Evolutionary conservation across 306 rosid species (phyloP).

Genomic region (Glycine soja): DNA sequence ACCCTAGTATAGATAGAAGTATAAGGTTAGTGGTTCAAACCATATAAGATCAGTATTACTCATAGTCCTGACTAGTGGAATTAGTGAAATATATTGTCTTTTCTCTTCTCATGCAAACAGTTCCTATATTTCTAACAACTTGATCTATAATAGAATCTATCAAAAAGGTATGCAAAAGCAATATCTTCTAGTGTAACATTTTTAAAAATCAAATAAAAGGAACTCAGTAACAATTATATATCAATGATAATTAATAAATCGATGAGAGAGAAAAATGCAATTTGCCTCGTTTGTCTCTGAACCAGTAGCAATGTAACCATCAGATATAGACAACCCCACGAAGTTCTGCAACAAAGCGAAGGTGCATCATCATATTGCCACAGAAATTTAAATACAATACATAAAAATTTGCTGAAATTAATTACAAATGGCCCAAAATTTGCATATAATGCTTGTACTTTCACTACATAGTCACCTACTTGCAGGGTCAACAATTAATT

Average conservation of each 20-base stretch:
- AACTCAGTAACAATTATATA: conserved; percentile 1
- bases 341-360: conserved; percentile 74
- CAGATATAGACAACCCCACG: conserved; percentile 83
- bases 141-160: not conserved
- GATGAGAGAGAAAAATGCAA: not conserved
- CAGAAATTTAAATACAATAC: not conserved
- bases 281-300: conserved; percentile 90
- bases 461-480: not conserved
- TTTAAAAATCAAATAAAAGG: not conserved
- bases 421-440: not conserved
- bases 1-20: not conserved
- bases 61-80: not conserved
- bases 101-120: not conserved
- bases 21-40: not conserved
- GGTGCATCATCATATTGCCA: conserved; percentile 37
- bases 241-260: not conserved
- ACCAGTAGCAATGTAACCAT: conserved; percentile 93
- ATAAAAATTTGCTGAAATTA: not conserved
- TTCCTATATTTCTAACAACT: not conserved
- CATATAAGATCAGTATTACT: not conserved
- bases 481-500: not conserved
- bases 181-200: not conserved
- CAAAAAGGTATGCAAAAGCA: not conserved
- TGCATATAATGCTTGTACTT: not conserved
- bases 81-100: not conserved